phyloP scores from a whole-genome alignment of 2,329 filamentous ascomycete genomes.

The Claviceps spartinae region DNA sequence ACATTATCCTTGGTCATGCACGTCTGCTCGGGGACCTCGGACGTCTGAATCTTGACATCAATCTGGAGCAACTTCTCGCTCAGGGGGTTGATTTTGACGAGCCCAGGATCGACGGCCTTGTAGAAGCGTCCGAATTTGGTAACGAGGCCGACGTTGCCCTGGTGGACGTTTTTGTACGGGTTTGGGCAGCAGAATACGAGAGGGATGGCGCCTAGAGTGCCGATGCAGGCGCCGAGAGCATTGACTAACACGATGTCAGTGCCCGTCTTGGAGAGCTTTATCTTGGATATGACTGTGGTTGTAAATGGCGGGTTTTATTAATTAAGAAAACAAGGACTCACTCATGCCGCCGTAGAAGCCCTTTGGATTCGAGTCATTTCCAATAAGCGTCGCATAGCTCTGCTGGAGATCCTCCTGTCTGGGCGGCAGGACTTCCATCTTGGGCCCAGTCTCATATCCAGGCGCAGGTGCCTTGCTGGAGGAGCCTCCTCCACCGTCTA shows the following conservation, averaged over 20 bases:
- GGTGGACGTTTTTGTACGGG: conserved; percentile 81
- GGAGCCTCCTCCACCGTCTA: conserved; percentile 16
- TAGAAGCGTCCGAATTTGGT: conserved; percentile 94
- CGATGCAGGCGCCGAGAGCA: conserved; percentile 57
- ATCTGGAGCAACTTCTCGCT: conserved; percentile 82
- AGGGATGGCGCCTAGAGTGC: conserved; percentile 72
- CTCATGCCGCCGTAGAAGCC: conserved; percentile 87
- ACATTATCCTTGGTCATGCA: conserved; percentile 99
- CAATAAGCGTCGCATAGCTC: conserved; percentile 55
- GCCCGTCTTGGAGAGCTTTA: background rate
- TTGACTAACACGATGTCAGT: conserved; percentile 41
- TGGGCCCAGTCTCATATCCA: conserved; percentile 22
- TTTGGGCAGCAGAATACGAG: conserved; percentile 91
- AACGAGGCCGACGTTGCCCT: conserved; percentile 90
- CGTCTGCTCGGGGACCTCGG: conserved; percentile 88
- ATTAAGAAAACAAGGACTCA: conserved; percentile 27
- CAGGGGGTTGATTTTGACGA: conserved; percentile 94
- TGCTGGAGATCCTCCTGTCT: conserved; percentile 73
- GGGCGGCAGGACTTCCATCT: conserved; percentile 67
- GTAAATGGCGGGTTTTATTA: background rate
- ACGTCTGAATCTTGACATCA: conserved; percentile 98
- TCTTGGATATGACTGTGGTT: background rate
- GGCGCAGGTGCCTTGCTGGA: conserved; percentile 17
- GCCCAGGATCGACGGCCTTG: conserved; percentile 87
- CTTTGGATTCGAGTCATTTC: conserved; percentile 54